These are phyloP conservation scores for Dendrobium chrysotoxum DNA, from an alignment of 106 monocot species.

Conservation along the genomic window DNA sequence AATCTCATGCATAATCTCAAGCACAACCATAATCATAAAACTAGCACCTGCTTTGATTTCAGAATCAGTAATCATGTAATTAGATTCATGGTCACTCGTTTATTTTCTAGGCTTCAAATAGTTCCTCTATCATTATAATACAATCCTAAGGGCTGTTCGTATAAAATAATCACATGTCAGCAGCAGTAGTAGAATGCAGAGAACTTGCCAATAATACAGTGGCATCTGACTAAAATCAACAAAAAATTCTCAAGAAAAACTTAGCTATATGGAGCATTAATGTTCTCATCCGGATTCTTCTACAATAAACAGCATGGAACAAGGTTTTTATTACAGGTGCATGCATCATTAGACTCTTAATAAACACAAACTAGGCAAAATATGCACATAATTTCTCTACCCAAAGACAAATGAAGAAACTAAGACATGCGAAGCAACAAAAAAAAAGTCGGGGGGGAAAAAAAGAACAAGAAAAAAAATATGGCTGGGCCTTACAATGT, in stretches of 20 bases:
- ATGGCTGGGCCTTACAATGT: conserved; percentile 4
- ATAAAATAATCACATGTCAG: no score
- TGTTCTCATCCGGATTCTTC: neutral
- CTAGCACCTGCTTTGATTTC: no score
- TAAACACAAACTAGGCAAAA: neutral
- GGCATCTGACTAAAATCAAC: neutral
- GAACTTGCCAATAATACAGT: no score
- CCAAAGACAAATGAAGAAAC: neutral
- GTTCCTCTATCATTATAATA: no score
- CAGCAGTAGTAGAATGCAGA: no score
- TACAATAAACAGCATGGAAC: neutral
- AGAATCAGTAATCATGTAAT: no score
- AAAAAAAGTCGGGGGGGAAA: neutral
- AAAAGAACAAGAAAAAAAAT: neutral
- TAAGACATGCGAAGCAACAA: neutral
- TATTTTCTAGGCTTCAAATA: no score
- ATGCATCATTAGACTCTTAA: neutral
- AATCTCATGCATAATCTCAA: no score
- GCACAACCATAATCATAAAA: no score
- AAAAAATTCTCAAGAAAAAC: neutral
- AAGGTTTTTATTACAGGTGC: neutral
- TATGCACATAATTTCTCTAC: conserved; percentile 10
- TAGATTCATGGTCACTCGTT: no score
- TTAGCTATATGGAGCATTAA: neutral
- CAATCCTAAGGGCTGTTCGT: no score